Base-by-base conservation (phyloP, 164 flowering plant species). In the Stephania cephalantha region DNA sequence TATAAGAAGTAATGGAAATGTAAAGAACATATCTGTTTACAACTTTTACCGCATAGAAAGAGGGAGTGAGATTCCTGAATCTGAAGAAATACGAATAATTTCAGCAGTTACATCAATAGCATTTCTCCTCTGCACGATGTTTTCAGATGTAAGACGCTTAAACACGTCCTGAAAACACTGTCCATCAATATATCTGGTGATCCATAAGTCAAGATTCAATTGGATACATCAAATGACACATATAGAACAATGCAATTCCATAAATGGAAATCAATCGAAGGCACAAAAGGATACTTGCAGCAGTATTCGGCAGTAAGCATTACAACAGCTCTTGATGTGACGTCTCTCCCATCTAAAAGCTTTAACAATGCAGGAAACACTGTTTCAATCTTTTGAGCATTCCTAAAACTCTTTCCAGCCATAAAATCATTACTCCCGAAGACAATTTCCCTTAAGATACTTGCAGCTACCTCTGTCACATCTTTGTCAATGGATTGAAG, bases 271-370 rank as follows among this genome's bases (percentile, higher is more conserved):
- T 35, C 35, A 22, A 22, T 69, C 50, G 67, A 67, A 73, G 46
- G 46, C 61, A 77, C 55, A 71, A 29, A 70, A 65, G 66, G 72
- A 71, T 90, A 90, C 97, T 82, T 78, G 66, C 85, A 86, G 81
- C 93, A 94, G 77, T 81, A 88, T 81, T 94, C 97, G 81, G 97
- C 94, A 65, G 83, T 74, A 12, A 90, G 88, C 69, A 78, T 77
- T 71, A 84, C 85, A 79, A 87, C 90, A 76, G 95, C 95, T 87
- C 85, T 87, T 46, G 97, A 87, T 20, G 87, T 73, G 22, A 85
- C 83, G 78, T 94, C 94, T 70, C 85, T 85, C 81, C 88, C 97
- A 86, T 91, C 94, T 46, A 94, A 81, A 81, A 94, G 86, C 75
- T 83, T 79, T 71, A 94, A 85, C 71, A 94, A 78, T 73, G 78